These are phyloP conservation scores for Diplodia corticola DNA, from an alignment of 2,329 filamentous ascomycete species.

Conservation along the genomic window DNA sequence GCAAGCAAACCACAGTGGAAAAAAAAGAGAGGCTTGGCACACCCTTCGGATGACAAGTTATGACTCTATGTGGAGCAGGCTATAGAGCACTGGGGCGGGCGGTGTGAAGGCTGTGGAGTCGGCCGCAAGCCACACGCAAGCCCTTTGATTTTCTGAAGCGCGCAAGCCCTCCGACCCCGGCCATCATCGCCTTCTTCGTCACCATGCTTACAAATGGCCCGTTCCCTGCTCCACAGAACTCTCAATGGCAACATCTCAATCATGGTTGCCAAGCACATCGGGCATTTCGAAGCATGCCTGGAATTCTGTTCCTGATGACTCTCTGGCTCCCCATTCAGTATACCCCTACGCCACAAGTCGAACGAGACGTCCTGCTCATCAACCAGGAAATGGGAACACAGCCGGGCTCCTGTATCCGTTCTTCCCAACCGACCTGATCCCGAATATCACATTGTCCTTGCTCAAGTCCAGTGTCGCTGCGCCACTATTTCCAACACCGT, in stretches of 20 bases:
- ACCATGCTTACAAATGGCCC: no score
- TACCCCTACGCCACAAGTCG: background rate
- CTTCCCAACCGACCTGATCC: slow-evolving; percentile 52
- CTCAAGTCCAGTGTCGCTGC: slow-evolving; percentile 51
- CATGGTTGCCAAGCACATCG: background rate
- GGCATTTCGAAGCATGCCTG: background rate
- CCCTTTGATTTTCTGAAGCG: background rate
- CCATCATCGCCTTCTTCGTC: background rate
- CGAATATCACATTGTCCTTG: slow-evolving; percentile 61
- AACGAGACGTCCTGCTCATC: background rate
- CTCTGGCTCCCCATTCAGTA: background rate
- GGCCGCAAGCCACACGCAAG: background rate
- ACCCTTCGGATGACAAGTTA: background rate
- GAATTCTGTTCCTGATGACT: no score
- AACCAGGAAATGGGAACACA: slow-evolving; percentile 44
- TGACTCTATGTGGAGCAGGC: background rate
- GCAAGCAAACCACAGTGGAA: background rate
- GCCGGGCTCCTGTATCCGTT: slow-evolving; percentile 56
- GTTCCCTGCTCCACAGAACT: background rate
- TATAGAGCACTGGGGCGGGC: background rate
- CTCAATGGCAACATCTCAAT: background rate
- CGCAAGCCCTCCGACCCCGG: background rate
- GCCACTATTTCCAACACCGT: slow-evolving; percentile 52
- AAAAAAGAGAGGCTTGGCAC: background rate
- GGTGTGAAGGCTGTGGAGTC: background rate